Base-by-base conservation (phyloP, 495 filamentous ascomycete genomes). In the Penicillium samsonianum region DNA sequence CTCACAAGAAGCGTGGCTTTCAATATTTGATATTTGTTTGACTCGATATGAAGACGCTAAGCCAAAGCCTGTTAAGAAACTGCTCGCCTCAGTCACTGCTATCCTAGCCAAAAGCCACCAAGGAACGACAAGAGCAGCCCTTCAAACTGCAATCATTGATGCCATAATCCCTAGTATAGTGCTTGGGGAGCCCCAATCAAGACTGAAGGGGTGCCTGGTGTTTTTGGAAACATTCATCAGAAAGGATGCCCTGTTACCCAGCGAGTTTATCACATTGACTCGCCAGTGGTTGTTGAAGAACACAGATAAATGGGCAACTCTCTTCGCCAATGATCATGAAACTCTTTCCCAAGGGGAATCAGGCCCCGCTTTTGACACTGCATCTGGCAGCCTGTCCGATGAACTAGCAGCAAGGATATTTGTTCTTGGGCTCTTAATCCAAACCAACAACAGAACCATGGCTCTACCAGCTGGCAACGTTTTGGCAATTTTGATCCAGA, bases 31-130 rank as follows among this genome's bases (percentile, higher is more conserved):
- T 14, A 83, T 89, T 48, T 93, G 85, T 61, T 74, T 96, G 58
- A 79, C 85, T 54, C 87, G 84, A 72, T 90, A 84, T 59, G 88
- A 93, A 60, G 82, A 85, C 60, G 82, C 87, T 35, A 87, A 87
- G 56, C 80, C 87, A 25, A 87, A 91, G 50, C 86, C 89, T 28
- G 81, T 92, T 80, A 85, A 86, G 65, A 87, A 90, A 59, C 77
- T 92, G 0, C 69, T 95, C 44, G 76, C 83, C 60, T 78, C 84
- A 42, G 67, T 90, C 50, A 76, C 76, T 33, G 69, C 74, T 19
- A 76, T 85, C 8, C 64, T 86, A 40, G 71, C 65, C 16, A 82
- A 72, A 35, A 81, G 82, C 52, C 78, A 81, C 9, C 55, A 67
- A 68, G 49, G 62, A 64, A 16, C 61, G 64, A 41, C 71, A 51